Evolutionary conservation across 495 filamentous ascomycete species (phyloP).

Genomic region (Daldinia bambusicola): DNA sequence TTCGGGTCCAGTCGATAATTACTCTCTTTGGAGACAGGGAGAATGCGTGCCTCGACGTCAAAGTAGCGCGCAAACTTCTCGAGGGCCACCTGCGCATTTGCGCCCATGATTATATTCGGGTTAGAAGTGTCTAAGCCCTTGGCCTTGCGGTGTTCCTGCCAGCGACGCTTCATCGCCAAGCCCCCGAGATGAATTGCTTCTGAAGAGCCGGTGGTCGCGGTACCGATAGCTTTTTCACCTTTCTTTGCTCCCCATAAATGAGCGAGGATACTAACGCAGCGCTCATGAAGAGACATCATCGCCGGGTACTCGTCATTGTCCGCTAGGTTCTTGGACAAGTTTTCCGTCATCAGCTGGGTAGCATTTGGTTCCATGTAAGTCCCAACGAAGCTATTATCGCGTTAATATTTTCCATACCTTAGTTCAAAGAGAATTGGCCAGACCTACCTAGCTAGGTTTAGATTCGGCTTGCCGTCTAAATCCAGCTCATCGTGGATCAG

Average conservation of each 20-base stretch:
- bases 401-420: background rate
- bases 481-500: constrained; percentile 79
- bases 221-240: constrained; percentile 73
- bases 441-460: constrained; percentile 71
- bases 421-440: background rate
- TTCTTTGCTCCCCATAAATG: constrained; percentile 74
- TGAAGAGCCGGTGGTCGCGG: constrained; percentile 76
- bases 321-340: constrained; percentile 72
- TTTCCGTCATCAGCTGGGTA: constrained; percentile 72
- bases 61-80: constrained; percentile 82
- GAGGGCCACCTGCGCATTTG: constrained; percentile 80
- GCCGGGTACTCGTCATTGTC: constrained; percentile 83
- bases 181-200: constrained; percentile 82
- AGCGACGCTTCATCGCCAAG: constrained; percentile 80
- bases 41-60: constrained; percentile 77
- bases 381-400: constrained; percentile 66
- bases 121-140: constrained; percentile 69
- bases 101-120: constrained; percentile 82
- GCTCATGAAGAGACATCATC: constrained; percentile 75
- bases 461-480: constrained; percentile 75
- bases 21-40: constrained; percentile 72
- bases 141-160: constrained; percentile 72
- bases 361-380: constrained; percentile 78
- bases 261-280: constrained; percentile 76
- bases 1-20: constrained; percentile 71